phyloP scores from a whole-genome alignment of 2,329 filamentous ascomycete genomes.

The Xylariaceae sp. region DNA sequence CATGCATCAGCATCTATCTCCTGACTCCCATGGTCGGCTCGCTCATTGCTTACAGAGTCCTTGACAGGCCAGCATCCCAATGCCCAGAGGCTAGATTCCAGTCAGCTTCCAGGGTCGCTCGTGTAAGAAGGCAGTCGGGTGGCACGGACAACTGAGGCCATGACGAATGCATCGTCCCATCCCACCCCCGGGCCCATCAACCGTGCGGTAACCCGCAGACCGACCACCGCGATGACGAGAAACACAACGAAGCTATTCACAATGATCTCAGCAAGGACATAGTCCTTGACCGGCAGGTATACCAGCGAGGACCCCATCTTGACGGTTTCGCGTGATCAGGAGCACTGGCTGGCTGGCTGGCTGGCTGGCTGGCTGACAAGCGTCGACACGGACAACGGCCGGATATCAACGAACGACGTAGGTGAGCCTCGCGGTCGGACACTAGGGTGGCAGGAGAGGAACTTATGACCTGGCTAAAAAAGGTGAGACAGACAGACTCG shows the following conservation, averaged over 20 bases:
- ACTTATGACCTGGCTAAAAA: no score
- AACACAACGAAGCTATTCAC: conserved; percentile 25
- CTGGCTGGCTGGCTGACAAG: no score
- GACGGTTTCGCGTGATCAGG: no score
- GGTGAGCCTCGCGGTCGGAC: no score
- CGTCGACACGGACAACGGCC: no score
- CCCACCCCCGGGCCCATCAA: conserved; percentile 25
- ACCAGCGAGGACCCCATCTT: not conserved
- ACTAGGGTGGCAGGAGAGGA: no score
- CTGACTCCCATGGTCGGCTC: not conserved
- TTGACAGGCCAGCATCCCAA: conserved; percentile 12
- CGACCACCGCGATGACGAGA: conserved; percentile 21
- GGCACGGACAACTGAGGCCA: conserved; percentile 16
- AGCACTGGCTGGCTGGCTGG: no score
- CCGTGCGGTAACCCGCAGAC: conserved; percentile 20
- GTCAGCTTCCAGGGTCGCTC: conserved; percentile 3
- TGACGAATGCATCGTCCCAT: conserved; percentile 25
- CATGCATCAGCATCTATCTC: not conserved
- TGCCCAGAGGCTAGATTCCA: conserved; percentile 8
- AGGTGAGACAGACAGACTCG: no score
- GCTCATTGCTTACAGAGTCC: conserved; percentile 8
- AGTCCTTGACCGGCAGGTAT: conserved; percentile 6
- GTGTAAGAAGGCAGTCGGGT: no score
- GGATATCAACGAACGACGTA: no score
- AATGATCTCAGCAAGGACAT: conserved; percentile 21